phyloP scores from a whole-genome alignment of 164 flowering plant genomes.

The Chloranthus sessilifolius region DNA sequence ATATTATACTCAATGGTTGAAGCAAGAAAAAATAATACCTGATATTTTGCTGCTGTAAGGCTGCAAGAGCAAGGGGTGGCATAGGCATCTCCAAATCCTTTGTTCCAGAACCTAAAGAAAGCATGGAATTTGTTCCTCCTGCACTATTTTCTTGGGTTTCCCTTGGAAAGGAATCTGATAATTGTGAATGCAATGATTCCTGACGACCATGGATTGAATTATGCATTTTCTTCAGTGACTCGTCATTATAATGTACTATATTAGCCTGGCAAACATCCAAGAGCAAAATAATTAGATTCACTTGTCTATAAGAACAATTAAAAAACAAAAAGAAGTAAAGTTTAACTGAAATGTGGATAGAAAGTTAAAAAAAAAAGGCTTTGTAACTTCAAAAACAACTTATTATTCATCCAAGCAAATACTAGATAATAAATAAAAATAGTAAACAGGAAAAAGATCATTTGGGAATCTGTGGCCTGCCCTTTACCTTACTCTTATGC shows the following conservation, averaged over 20 bases:
- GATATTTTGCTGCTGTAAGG: constrained; percentile 41
- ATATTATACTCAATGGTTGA: not conserved
- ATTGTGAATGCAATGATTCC: constrained; percentile 33
- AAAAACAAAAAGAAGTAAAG: not conserved
- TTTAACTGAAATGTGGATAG: too few relatives aligned
- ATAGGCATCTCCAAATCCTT: constrained; percentile 80
- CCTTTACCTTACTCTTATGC: too few relatives aligned
- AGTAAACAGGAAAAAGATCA: too few relatives aligned
- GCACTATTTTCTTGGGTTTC: constrained; percentile 20
- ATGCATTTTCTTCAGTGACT: constrained; percentile 51
- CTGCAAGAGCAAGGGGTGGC: constrained; percentile 84
- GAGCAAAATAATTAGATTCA: constrained; percentile 1
- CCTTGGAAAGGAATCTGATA: constrained; percentile 19
- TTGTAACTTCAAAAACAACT: too few relatives aligned
- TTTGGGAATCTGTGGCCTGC: too few relatives aligned
- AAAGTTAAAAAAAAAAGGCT: too few relatives aligned
- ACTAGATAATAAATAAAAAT: too few relatives aligned
- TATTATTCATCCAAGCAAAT: too few relatives aligned
- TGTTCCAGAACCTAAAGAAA: constrained; percentile 30
- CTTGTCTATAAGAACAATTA: too few relatives aligned
- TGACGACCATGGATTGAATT: constrained; percentile 26
- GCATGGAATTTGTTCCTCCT: constrained; percentile 19
- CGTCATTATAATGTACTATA: constrained; percentile 74
- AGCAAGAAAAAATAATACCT: constrained; percentile 38
- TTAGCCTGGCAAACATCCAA: constrained; percentile 56